Percentiles rank a stretch among this genome's conserved stretches.
phyloP scores from a whole-genome alignment of 345 rosid species.

The Salix brachista region DNA sequence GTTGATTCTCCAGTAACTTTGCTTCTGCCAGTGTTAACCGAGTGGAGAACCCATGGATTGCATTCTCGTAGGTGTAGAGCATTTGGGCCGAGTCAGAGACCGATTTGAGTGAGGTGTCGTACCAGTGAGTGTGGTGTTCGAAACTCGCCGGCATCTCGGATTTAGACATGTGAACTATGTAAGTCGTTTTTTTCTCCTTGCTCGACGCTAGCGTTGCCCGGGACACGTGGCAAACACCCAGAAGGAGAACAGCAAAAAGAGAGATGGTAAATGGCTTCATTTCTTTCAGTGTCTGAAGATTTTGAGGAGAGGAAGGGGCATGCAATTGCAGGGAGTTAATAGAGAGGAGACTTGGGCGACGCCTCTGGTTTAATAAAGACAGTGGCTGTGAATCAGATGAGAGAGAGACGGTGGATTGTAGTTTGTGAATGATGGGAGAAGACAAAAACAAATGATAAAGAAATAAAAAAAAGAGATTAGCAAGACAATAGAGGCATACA shows the following conservation, averaged over 20 bases:
- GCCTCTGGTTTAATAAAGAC: neutral
- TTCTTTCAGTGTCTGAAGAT: neutral
- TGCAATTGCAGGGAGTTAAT: neutral
- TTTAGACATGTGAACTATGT: constrained; percentile 85
- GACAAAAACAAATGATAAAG: neutral
- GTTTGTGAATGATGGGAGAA: constrained; percentile 35
- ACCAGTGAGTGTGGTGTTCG: constrained; percentile 35
- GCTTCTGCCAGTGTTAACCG: constrained; percentile 21
- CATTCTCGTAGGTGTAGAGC: constrained; percentile 26
- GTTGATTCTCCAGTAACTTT: constrained; percentile 36
- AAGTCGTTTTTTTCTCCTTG: constrained; percentile 36
- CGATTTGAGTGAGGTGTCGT: constrained; percentile 29
- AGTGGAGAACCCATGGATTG: constrained; percentile 25
- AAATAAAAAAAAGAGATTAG: neutral
- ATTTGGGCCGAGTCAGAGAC: constrained; percentile 20
- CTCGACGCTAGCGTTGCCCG: constrained; percentile 2
- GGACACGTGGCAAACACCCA: constrained; percentile 38
- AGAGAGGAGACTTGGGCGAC: too few species aligned
- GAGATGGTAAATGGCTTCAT: constrained; percentile 11
- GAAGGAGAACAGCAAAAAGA: constrained; percentile 17
- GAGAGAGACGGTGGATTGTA: constrained; percentile 22
- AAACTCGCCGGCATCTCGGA: constrained; percentile 63
- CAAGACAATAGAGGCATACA: neutral
- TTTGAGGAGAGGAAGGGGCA: neutral
- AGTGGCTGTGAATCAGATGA: neutral